Evolutionary conservation across 2,329 filamentous ascomycete genomes (phyloP).

Genomic region (Grosmannia serpens): DNA sequence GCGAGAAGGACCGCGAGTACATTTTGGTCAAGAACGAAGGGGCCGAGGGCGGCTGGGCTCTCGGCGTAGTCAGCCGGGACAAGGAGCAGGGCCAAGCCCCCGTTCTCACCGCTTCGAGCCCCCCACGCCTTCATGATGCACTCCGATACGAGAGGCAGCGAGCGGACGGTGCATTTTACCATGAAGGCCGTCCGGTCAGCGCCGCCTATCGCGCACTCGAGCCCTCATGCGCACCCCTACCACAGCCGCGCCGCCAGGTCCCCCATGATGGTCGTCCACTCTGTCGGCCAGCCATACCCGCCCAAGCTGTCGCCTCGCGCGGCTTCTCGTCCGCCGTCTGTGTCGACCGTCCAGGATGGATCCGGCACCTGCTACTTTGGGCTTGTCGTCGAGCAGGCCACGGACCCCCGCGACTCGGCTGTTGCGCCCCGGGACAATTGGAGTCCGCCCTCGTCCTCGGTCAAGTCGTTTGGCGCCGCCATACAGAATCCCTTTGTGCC

Average conservation of each 20-base stretch:
- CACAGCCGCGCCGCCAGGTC: constrained; percentile 29
- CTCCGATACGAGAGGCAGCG: constrained; percentile 17
- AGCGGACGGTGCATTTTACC: constrained; percentile 28
- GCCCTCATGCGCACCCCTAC: constrained; percentile 29
- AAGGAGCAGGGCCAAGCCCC: constrained; percentile 60
- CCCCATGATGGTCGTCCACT: constrained; percentile 34
- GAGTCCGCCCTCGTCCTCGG: constrained; percentile 59
- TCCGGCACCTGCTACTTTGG: constrained; percentile 83
- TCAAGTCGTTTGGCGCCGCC: constrained; percentile 56
- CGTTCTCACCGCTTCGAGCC: not conserved
- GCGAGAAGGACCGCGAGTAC: constrained; percentile 88
- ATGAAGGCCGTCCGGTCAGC: constrained; percentile 35
- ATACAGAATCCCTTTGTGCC: constrained; percentile 55
- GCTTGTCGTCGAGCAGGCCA: constrained; percentile 51
- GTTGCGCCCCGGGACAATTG: constrained; percentile 58
- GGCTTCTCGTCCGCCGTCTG: constrained; percentile 5
- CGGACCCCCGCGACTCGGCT: constrained; percentile 52
- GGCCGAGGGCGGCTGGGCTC: constrained; percentile 87
- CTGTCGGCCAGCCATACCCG: constrained; percentile 42
- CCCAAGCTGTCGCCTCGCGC: constrained; percentile 35
- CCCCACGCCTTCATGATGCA: not conserved
- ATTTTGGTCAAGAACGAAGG: constrained; percentile 93
- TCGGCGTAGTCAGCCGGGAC: constrained; percentile 82
- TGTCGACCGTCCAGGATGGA: constrained; percentile 18
- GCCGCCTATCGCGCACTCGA: constrained; percentile 15